Evolutionary conservation across 2,329 filamentous ascomycete species (phyloP).

Genomic region (Elsinoe arachidis): DNA sequence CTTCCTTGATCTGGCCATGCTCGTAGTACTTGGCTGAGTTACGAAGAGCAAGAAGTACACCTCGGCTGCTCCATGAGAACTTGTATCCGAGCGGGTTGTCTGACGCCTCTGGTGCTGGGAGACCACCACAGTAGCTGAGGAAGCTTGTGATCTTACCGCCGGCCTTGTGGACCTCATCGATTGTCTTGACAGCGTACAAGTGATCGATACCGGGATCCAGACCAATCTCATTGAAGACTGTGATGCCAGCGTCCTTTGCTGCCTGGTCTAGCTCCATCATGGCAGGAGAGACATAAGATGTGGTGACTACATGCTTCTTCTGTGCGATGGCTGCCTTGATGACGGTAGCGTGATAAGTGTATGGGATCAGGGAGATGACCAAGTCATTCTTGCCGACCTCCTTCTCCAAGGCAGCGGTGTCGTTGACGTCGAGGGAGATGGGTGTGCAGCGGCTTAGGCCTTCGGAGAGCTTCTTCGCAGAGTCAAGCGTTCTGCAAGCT

Average conservation of each 20-base stretch:
- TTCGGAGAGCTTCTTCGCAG: slow-evolving; percentile 63
- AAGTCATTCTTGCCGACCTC: slow-evolving; percentile 61
- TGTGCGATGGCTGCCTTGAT: slow-evolving; percentile 88
- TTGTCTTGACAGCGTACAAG: slow-evolving; percentile 76
- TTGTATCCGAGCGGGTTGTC: slow-evolving; percentile 92
- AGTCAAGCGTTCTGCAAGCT: slow-evolving; percentile 76
- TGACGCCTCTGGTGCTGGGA: slow-evolving; percentile 59
- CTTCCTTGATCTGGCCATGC: slow-evolving; percentile 61
- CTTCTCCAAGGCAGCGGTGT: slow-evolving; percentile 67
- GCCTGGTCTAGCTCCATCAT: slow-evolving; percentile 54
- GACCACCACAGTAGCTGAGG: slow-evolving; percentile 75
- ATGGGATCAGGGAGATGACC: slow-evolving; percentile 65
- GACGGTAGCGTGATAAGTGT: slow-evolving; percentile 78
- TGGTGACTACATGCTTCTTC: slow-evolving; percentile 96
- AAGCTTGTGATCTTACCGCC: slow-evolving; percentile 82
- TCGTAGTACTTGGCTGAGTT: slow-evolving; percentile 80
- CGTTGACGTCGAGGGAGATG: slow-evolving; percentile 75
- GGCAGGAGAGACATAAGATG: slow-evolving; percentile 59
- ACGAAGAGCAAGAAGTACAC: slow-evolving; percentile 76
- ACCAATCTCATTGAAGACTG: slow-evolving; percentile 96
- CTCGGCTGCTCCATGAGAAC: slow-evolving; percentile 68
- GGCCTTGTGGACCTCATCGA: slow-evolving; percentile 74
- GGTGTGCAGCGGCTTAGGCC: slow-evolving; percentile 65
- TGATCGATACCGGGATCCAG: slow-evolving; percentile 65
- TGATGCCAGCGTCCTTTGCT: slow-evolving; percentile 84